Percentiles rank a stretch among this genome's conserved stretches.
Evolutionary conservation across 306 rosid species (phyloP).

Genomic region (Acmispon strigosus): DNA sequence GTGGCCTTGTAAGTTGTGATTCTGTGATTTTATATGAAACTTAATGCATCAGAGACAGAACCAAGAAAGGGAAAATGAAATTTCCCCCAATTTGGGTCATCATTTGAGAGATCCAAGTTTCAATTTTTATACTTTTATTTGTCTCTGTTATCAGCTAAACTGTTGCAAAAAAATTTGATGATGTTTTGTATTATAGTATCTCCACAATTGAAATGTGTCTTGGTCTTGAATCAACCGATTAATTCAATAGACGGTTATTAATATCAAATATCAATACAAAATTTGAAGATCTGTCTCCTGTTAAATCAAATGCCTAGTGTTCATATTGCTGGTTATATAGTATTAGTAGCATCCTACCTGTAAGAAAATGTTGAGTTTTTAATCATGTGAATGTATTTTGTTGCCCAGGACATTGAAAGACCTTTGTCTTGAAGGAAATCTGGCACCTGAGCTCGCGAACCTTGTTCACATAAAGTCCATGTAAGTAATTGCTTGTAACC

Average conservation of each 20-base stretch:
- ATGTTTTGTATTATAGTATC: background rate
- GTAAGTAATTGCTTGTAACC: conserved; percentile 35
- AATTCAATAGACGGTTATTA: background rate
- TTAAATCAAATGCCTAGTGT: background rate
- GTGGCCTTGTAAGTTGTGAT: conserved; percentile 60
- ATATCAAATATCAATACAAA: background rate
- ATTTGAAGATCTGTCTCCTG: background rate
- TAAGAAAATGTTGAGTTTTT: background rate
- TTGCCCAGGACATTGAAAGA: conserved; percentile 61
- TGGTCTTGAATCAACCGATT: background rate
- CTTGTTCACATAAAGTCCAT: conserved; percentile 72
- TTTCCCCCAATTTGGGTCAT: too few relatives aligned
- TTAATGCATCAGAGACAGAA: background rate
- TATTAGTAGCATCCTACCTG: background rate
- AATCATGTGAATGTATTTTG: conserved; percentile 6
- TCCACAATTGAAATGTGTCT: background rate
- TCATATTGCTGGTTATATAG: conserved; percentile 1
- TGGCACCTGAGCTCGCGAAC: conserved; percentile 52
- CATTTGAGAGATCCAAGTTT: background rate
- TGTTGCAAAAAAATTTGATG: background rate
- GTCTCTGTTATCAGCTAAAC: background rate
- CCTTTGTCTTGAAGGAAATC: conserved; percentile 79
- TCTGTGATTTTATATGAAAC: background rate
- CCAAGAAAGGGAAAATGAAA: background rate
- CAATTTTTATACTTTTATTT: background rate